These are phyloP conservation scores for Populus simonii DNA, from an alignment of 345 rosid species.

Conservation along the genomic window DNA sequence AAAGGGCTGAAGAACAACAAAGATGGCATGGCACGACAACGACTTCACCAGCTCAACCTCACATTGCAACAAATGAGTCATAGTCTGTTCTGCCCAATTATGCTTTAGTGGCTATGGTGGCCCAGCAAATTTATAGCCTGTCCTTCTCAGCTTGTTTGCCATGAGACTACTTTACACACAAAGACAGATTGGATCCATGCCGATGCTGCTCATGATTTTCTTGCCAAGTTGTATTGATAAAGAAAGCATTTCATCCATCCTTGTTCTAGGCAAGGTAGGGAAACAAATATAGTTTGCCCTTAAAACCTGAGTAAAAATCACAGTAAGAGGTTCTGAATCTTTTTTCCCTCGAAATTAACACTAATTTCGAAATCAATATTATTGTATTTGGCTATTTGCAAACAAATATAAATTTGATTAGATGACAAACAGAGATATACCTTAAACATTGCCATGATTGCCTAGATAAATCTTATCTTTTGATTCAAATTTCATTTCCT, in stretches of 20 bases:
- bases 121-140: not conserved
- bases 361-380: too few relatives aligned
- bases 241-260: too few relatives aligned
- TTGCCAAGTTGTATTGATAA: not conserved
- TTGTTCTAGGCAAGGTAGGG: too few relatives aligned
- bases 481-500: not conserved
- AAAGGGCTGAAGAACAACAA: not conserved
- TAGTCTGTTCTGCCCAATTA: not conserved
- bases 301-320: too few relatives aligned
- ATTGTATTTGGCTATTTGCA: too few relatives aligned
- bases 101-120: not conserved
- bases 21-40: not conserved
- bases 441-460: not conserved
- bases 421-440: not conserved
- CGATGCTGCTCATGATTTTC: not conserved
- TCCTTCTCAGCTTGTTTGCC: not conserved
- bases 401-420: not conserved
- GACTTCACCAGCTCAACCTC: not conserved
- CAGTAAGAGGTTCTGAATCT: too few relatives aligned
- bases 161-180: not conserved
- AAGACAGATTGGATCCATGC: not conserved
- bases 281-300: too few relatives aligned
- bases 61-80: not conserved
- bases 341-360: too few relatives aligned
- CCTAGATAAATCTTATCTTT: not conserved